These are phyloP conservation scores for Geotrichum australiense DNA, from an alignment of 1,139 yeast genomes.

Conservation along the genomic window DNA sequence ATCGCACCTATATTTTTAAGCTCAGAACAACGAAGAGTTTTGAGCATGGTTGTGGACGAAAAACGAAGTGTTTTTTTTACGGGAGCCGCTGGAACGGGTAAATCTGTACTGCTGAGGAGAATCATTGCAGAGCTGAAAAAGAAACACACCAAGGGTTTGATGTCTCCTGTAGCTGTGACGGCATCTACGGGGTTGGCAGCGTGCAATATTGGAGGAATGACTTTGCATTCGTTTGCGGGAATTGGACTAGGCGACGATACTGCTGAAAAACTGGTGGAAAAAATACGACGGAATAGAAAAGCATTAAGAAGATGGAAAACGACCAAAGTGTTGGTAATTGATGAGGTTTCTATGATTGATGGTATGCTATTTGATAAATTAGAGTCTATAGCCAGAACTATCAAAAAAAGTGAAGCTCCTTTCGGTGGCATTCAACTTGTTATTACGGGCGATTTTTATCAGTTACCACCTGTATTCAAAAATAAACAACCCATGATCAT, in stretches of 20 bases:
- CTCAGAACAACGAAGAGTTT: constrained; percentile 64
- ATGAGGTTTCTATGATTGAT: constrained; percentile 87
- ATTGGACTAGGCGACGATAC: constrained; percentile 64
- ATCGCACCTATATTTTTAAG: constrained; percentile 37
- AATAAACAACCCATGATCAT: too few species aligned
- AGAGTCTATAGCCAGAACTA: constrained; percentile 52
- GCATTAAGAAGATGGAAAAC: constrained; percentile 55
- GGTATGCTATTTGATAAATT: constrained; percentile 67
- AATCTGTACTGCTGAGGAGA: constrained; percentile 66
- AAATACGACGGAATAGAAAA: constrained; percentile 43
- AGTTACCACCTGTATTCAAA: constrained; percentile 68
- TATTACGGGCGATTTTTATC: constrained; percentile 86
- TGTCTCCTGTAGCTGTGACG: constrained; percentile 62
- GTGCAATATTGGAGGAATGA: constrained; percentile 81
- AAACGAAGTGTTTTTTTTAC: constrained; percentile 68
- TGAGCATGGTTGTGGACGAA: constrained; percentile 53
- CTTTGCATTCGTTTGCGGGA: constrained; percentile 81
- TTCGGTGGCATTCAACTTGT: constrained; percentile 88
- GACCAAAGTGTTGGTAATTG: constrained; percentile 63
- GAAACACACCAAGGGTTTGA: constrained; percentile 35
- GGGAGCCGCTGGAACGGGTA: constrained; percentile 97
- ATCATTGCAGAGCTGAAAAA: constrained; percentile 54
- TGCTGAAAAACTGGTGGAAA: constrained; percentile 42
- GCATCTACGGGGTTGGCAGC: constrained; percentile 95
- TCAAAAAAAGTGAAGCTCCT: constrained; percentile 49